Evolutionary conservation across 371 early-diverging fungal genomes (phyloP).

Genomic region (Syncephalis fuscata): DNA sequence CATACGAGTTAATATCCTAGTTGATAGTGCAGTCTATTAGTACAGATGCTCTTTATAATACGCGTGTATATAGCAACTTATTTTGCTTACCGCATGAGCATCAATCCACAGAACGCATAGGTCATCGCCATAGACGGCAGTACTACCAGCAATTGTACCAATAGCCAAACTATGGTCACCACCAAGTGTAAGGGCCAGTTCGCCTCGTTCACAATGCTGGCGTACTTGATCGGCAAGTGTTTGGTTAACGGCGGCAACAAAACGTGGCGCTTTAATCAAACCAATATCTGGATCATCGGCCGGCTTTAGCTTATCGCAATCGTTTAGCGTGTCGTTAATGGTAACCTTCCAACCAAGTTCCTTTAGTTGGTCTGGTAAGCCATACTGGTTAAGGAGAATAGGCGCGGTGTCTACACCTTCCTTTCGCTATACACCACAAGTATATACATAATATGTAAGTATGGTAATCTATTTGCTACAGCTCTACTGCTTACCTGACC

Average conservation of each 20-base stretch:
- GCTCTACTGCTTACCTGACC: no score
- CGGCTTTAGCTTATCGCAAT: constrained; percentile 31
- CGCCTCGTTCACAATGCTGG: constrained; percentile 36
- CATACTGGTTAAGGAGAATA: constrained; percentile 60
- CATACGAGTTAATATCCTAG: constrained; percentile 92
- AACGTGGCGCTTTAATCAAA: constrained; percentile 70
- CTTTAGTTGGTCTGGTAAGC: constrained; percentile 63
- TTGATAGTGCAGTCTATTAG: neutral
- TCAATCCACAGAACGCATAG: constrained; percentile 93
- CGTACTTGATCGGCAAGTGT: constrained; percentile 46
- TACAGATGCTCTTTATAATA: neutral
- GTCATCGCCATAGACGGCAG: constrained; percentile 51
- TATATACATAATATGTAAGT: no score
- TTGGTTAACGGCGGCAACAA: constrained; percentile 63
- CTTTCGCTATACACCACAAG: constrained; percentile 29
- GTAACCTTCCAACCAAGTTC: constrained; percentile 66
- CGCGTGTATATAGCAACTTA: neutral
- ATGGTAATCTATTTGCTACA: no score
- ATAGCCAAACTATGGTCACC: constrained; percentile 92
- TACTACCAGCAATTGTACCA: constrained; percentile 75
- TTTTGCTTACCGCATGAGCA: constrained; percentile 73
- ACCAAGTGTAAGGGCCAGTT: constrained; percentile 81
- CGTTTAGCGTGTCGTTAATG: constrained; percentile 47
- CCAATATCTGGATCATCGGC: constrained; percentile 45
- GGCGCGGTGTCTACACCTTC: constrained; percentile 89